These are phyloP conservation scores for Pulveroboletus sp. DNA, from an alignment of 768 basidiomycete species.

Conservation along the genomic window DNA sequence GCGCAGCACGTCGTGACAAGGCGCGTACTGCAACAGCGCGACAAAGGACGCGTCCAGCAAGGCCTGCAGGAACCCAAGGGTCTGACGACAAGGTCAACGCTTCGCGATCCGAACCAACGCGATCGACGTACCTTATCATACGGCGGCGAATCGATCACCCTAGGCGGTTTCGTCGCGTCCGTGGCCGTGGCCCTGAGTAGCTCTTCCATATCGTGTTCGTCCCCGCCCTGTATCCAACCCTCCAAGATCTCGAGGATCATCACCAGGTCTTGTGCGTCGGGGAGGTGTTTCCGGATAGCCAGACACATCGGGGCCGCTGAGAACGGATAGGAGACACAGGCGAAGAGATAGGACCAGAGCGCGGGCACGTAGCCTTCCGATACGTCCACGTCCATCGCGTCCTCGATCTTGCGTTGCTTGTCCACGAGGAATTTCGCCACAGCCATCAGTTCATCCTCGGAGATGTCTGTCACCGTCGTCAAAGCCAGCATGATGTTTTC, in stretches of 20 bases:
- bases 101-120: conserved; percentile 29
- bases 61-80: conserved; percentile 56
- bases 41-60: conserved; percentile 73
- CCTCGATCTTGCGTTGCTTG: conserved; percentile 30
- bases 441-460: conserved; percentile 60
- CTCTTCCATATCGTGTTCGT: conserved; percentile 20
- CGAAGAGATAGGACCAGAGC: conserved; percentile 35
- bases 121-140: conserved; percentile 37
- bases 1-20: conserved; percentile 52
- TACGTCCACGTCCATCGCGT: conserved; percentile 37
- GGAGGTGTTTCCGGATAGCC: conserved; percentile 41
- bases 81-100: conserved; percentile 44
- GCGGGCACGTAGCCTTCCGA: conserved; percentile 29
- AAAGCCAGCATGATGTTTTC: conserved; percentile 49
- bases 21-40: conserved; percentile 57
- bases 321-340: conserved; percentile 39
- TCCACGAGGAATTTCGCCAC: conserved; percentile 44
- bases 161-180: conserved; percentile 13
- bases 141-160: conserved; percentile 18
- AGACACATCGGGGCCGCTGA: conserved; percentile 38
- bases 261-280: conserved; percentile 38
- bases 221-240: conserved; percentile 36
- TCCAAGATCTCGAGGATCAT: conserved; percentile 36
- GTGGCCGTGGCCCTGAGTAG: conserved; percentile 22
- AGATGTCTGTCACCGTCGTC: conserved; percentile 53